Evolutionary conservation across 495 filamentous ascomycete species (phyloP), one percentile per base, ranked within the genome.

Genomic region (Daldinia vernicosa): DNA sequence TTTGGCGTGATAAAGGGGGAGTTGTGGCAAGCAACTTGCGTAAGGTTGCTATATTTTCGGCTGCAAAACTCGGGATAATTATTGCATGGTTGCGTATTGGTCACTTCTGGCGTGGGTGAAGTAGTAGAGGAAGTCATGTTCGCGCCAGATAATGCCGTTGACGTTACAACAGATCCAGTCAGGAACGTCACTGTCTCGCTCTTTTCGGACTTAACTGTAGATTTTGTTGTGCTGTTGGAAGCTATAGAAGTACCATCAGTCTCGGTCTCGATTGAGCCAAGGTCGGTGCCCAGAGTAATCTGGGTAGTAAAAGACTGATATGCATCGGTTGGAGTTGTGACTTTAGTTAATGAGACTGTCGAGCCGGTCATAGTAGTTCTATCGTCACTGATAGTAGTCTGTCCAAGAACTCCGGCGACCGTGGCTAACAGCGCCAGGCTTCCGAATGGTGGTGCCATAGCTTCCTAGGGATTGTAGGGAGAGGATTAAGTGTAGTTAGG

Each of bases 11-110:
- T 87, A 76, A 98, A 98, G 19, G 93, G 92, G 33, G 90, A 94
- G 81, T 97, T 97, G 81, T 98, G 85, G 14, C 92, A 90, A 22
- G 90, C 92, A 3, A 98, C 89, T 75, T 92, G 84, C 60, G 94
- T 95, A 77, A 98, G 92, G 78, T 97, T 95, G 81, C 91, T 91
- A 76, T 95, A 98, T 62, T 88, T 88, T 52, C 93, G 86, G 7
- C 75, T 77, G 80, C 95, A 98, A 74, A 97, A 89, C 75, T 96
- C 92, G n/a, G 88, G 80, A 72, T 95, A 92, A 77, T 87, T 86
- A 78, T 98, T 98, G 84, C 95, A 98, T 3, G 93, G 89, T 62
- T 86, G 88, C 0, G 89, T 92, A 73, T 93, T 93, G 1, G 86
- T 86, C 0, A 86, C 80, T 17, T 78, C 74, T 0, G 86, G 80